Evolutionary conservation across 768 basidiomycete species (phyloP), one percentile per base, ranked within the genome.

Genomic region (Lactarius vividus): DNA sequence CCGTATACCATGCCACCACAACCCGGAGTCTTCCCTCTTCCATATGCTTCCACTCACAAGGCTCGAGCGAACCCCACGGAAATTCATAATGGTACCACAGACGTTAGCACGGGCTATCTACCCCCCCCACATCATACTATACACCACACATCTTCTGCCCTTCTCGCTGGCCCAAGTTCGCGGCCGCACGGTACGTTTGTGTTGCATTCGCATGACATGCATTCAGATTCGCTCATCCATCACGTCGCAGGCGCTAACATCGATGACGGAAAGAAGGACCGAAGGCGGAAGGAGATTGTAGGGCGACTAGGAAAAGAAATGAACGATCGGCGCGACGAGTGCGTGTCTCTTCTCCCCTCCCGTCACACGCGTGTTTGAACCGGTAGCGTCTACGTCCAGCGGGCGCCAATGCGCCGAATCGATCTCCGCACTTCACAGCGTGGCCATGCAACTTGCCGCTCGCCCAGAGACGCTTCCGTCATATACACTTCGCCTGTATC

Each of bases 301-400:
- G 84, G 85, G 61, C 89, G 85, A 77, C 74, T 88, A 33, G 85
- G 85, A 28, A 91, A 88, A 74, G 90, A 92, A 70, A 83, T 89
- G 78, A 81, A 75, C 72, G 90, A 92, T 75, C 81, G 89, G 65
- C 79, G 88, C 70, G 89, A 91, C 74, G 89, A 91, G 91, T 91
- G 72, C 73, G 84, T 80, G 39, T 65, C 52, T 53, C 16, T 40
- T 57, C 54, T 46, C 15, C 55, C 49, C 62, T 42, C 40, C 52
- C 64, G 54, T 55, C 39, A 63, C 37, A 58, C 67, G 49, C 46
- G 53, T 39, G n/a, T 59, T 57, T 61, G 61, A 59, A 59, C 65
- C 28, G 33, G 57, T 52, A 42, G 62, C 61, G 28, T 65, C 37
- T 59, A 57, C 33, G 57, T 61, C 64, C 55, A 89, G 87, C 70